A percentile compares a stretch with the other conserved stretches of the same genome.
Conservation (phyloP, 2,329 filamentous ascomycete genomes). For the Calonectria leucothoes region DNA sequence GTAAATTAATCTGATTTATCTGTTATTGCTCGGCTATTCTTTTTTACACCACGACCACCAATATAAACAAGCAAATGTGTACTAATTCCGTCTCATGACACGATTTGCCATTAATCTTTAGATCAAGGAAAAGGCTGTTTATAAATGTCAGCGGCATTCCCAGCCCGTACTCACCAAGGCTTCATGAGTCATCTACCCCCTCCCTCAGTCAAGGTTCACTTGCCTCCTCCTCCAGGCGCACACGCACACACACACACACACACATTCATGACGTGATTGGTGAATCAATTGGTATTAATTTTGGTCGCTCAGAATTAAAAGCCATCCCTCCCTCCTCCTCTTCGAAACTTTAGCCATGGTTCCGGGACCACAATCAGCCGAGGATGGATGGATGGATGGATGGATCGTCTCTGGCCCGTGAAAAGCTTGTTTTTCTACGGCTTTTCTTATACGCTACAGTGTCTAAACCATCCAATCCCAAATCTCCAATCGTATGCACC, state of each 20-base stretch:
- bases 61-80: no score
- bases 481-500: neutral
- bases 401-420: neutral
- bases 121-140: neutral
- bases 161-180: neutral
- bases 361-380: neutral
- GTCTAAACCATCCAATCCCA: neutral
- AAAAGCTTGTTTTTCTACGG: neutral
- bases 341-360: neutral
- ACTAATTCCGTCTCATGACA: neutral
- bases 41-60: neutral
- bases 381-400: no score
- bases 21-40: neutral
- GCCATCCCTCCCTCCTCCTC: no score
- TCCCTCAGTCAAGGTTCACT: neutral
- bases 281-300: neutral
- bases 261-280: neutral
- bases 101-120: no score
- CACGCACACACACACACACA: no score
- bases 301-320: neutral
- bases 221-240: no score
- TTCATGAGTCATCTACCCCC: neutral
- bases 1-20: neutral
- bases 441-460: neutral
- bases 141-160: neutral